Evolutionary conservation across 345 rosid genomes (phyloP), one percentile per base, ranked within the genome.

Genomic region (Durio zibethinus): DNA sequence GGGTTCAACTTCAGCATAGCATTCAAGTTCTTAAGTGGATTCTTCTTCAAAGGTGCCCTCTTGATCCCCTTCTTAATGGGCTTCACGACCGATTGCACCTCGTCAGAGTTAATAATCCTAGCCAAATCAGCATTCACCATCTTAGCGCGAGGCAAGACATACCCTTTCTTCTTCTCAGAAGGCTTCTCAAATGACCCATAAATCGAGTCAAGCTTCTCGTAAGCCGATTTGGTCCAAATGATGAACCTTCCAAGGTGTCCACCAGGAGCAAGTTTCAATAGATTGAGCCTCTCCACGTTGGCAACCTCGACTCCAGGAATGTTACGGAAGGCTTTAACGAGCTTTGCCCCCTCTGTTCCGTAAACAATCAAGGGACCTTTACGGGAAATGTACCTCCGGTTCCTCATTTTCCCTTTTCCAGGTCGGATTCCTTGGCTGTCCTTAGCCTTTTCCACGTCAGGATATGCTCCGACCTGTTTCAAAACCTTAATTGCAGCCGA

Each of bases 61-160:
- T 90, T 92, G 0, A 80, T 82, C 40, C 83, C 93, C 82, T 77
- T 87, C 85, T 93, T 89, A 48, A 92, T 87, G 0, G 99, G 99
- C 63, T 85, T 92, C 70, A 94, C 97, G 2, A 94, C 98, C 4
- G 97, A 91, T 74, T 96, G 99, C 1, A 96, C 91, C 88, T 96
- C 98, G 79, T 96, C 98, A 1, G 97, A 92, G 84, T 96, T 96
- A 72, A 96, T 96, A 64, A 96, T 92, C 87, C 99, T 88, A 15
- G 94, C 89, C 15, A 96, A 77, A 43, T 96, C 99, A 66, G 98
- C 98, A 38, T 96, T 96, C n/a, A 91, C 91, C 97, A 96, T 94
- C 88, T 96, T 96, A 0, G 99, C 21, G 25, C 98, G 90, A 0
- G 98, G 99, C 60, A 96, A 60, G 47, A 93, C 89, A 21, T 93